Conservation (phyloP, 2,329 filamentous ascomycete genomes). For the Pseudogymnoascus pannorum region DNA sequence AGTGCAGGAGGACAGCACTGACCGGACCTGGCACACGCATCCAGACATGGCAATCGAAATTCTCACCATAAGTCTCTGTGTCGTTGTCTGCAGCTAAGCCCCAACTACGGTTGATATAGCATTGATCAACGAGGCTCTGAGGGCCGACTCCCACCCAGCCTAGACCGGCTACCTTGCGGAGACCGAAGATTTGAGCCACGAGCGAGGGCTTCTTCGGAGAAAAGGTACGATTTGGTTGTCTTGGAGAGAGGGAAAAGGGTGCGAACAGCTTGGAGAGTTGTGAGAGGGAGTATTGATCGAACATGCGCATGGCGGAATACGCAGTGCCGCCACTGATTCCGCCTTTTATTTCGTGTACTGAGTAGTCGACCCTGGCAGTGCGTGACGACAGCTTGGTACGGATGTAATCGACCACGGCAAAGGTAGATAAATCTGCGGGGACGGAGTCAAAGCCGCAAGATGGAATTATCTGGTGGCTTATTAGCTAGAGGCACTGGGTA, state of each 20-base stretch:
- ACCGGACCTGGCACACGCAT: slow-evolving; percentile 43
- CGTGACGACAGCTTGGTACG: slow-evolving; percentile 42
- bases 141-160: slow-evolving; percentile 49
- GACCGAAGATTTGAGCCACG: slow-evolving; percentile 36
- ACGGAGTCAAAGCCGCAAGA: slow-evolving; percentile 57
- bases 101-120: slow-evolving; percentile 57
- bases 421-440: slow-evolving; percentile 52
- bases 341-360: slow-evolving; percentile 33
- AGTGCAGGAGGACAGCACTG: slow-evolving; percentile 43
- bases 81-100: slow-evolving; percentile 39
- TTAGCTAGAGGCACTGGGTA: slow-evolving; percentile 46
- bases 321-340: slow-evolving; percentile 49
- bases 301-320: slow-evolving; percentile 54
- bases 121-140: slow-evolving; percentile 41
- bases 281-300: slow-evolving; percentile 44
- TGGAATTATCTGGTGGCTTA: slow-evolving; percentile 35
- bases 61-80: slow-evolving; percentile 49
- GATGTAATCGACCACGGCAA: slow-evolving; percentile 41
- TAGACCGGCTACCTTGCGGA: slow-evolving; percentile 43
- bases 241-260: slow-evolving; percentile 52
- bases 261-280: slow-evolving; percentile 12
- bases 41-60: slow-evolving; percentile 52
- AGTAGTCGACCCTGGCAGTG: slow-evolving; percentile 48
- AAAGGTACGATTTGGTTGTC: slow-evolving; percentile 30
- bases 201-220: slow-evolving; percentile 23